These are phyloP conservation scores for Galium porrigens DNA, from an alignment of 305 asterid species.

Conservation along the genomic window DNA sequence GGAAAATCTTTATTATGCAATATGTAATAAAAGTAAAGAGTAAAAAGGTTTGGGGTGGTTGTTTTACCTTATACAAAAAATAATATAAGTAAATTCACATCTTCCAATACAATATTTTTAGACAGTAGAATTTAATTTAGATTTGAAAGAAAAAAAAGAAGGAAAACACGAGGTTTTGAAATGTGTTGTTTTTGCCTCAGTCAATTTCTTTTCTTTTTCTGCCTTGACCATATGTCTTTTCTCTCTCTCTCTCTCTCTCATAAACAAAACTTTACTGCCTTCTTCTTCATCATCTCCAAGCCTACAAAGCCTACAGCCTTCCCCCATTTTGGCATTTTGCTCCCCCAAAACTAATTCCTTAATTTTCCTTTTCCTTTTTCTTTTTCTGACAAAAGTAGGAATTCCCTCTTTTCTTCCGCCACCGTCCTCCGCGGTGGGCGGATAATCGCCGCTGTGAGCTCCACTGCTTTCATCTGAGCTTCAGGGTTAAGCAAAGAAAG, in stretches of 20 bases:
- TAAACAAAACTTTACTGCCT: conserved; percentile 1
- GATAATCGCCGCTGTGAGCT: conserved; percentile 1
- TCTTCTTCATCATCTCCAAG: not conserved
- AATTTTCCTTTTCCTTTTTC: not conserved
- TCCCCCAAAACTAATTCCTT: not conserved
- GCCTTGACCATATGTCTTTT: conserved; percentile 16
- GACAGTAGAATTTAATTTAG: not conserved
- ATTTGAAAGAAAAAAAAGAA: not conserved
- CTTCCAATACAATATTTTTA: not conserved
- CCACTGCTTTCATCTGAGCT: conserved; percentile 5
- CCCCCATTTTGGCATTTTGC: conserved; percentile 4
- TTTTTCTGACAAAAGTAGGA: not conserved
- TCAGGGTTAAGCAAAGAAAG: not conserved
- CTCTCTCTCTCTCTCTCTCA: conserved; percentile 15
- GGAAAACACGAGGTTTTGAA: not conserved
- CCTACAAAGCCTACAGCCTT: conserved; percentile 1
- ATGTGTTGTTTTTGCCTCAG: conserved; percentile 10
- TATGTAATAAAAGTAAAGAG: too few species aligned
- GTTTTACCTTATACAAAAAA: not conserved
- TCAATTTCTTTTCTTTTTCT: conserved; percentile 15
- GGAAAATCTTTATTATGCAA: too few species aligned
- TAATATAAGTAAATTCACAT: too few species aligned
- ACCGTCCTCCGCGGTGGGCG: conserved; percentile 8
- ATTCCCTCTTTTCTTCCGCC: conserved; percentile 6
- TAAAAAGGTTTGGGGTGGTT: too few species aligned